phyloP scores from a whole-genome alignment of 2,329 filamentous ascomycete genomes.

The Echinosphaeria canescens region DNA sequence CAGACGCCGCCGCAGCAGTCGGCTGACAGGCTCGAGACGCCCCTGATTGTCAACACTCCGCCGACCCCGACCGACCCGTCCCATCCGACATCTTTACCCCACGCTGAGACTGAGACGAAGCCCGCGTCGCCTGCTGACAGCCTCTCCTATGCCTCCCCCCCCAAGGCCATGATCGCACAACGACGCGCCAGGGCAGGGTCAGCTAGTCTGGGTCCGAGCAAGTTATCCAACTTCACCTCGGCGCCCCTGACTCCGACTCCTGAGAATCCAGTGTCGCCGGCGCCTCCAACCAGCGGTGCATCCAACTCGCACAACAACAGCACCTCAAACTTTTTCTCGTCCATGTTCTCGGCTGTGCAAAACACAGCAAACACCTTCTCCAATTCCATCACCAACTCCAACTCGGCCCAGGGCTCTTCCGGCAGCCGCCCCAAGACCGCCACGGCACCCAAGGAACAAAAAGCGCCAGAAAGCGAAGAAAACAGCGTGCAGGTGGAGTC shows the following conservation, averaged over 20 bases:
- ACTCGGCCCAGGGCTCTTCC: slow-evolving; percentile 3
- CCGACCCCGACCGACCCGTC: slow-evolving; percentile 39
- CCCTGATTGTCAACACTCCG: slow-evolving; percentile 41
- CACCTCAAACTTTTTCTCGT: slow-evolving; percentile 70
- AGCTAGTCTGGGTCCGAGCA: slow-evolving; percentile 48
- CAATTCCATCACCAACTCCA: slow-evolving; percentile 36
- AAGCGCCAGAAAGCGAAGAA: slow-evolving; percentile 10
- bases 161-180: slow-evolving; percentile 55
- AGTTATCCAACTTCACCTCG: slow-evolving; percentile 56
- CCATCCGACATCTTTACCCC: too few relatives aligned
- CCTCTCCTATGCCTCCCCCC: slow-evolving; percentile 36
- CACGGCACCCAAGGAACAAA: slow-evolving; percentile 10
- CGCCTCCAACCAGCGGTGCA: background rate
- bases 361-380: slow-evolving; percentile 64
- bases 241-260: slow-evolving; percentile 56
- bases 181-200: slow-evolving; percentile 29
- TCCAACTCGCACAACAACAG: slow-evolving; percentile 27
- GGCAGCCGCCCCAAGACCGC: slow-evolving; percentile 11
- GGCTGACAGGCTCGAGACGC: too few relatives aligned
- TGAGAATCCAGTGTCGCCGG: too few relatives aligned
- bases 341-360: slow-evolving; percentile 80
- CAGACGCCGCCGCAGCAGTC: slow-evolving; percentile 28
- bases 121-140: slow-evolving; percentile 2
- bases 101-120: slow-evolving; percentile 6
- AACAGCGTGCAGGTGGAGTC: slow-evolving; percentile 20